Conservation (phyloP, 129 eudicot genomes). For the Dittrichia graveolens region DNA sequence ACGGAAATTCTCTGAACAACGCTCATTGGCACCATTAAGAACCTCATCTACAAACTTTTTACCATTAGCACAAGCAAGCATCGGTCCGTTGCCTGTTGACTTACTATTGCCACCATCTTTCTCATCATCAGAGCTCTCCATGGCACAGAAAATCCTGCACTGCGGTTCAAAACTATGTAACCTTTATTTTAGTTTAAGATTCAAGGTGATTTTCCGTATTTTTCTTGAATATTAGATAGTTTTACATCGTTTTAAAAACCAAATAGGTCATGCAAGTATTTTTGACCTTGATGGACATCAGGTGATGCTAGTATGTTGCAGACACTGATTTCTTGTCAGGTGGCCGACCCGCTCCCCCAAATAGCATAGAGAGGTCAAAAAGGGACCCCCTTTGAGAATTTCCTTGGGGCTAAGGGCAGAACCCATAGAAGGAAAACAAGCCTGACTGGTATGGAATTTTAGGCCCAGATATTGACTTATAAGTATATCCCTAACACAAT, state of each 20-base stretch:
- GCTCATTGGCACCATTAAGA: slow-evolving; percentile 47
- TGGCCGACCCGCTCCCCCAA: no score
- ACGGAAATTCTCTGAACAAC: slow-evolving; percentile 60
- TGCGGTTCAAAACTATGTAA: not conserved
- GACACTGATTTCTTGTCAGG: no score
- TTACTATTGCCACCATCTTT: slow-evolving; percentile 34
- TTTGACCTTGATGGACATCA: no score
- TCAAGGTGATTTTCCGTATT: slow-evolving; percentile 2
- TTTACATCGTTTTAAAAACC: not conserved
- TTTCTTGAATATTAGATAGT: not conserved
- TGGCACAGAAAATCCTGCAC: slow-evolving; percentile 34
- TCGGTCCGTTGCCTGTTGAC: slow-evolving; percentile 26
- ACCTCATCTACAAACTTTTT: slow-evolving; percentile 54
- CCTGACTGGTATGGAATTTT: not conserved
- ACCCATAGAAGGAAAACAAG: no score
- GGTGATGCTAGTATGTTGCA: no score
- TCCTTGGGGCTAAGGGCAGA: no score
- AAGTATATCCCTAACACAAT: not conserved
- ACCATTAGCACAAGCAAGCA: slow-evolving; percentile 30
- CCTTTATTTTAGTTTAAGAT: not conserved
- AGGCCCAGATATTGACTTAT: not conserved
- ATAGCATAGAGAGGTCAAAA: no score
- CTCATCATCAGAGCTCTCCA: slow-evolving; percentile 62
- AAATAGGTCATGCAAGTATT: no score
- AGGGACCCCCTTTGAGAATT: no score